Percentiles rank a stretch among this genome's conserved stretches.
Evolutionary conservation across 108 stramenopile species (phyloP).

Genomic region (Skeletonema grethae): DNA sequence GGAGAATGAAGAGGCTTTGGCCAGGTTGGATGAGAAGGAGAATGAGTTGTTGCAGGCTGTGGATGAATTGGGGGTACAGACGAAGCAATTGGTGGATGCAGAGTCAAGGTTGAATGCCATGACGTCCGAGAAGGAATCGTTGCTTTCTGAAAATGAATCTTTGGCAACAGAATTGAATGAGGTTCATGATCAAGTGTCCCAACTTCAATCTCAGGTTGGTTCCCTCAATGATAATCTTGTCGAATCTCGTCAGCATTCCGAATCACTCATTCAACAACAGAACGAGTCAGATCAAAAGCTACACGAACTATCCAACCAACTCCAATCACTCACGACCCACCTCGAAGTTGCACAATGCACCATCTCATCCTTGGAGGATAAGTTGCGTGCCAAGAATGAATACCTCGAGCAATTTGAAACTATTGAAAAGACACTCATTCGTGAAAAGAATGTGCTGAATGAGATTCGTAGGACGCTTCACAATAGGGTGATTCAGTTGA

Average conservation of each 20-base stretch:
- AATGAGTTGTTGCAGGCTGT: slow-evolving; percentile 3
- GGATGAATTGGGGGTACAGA: background rate
- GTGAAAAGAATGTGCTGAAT: slow-evolving; percentile 63
- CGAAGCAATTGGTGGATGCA: slow-evolving; percentile 3
- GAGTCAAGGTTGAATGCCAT: background rate
- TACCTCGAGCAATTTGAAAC: slow-evolving; percentile 57
- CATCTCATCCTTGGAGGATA: slow-evolving; percentile 17
- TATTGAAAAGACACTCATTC: slow-evolving; percentile 63
- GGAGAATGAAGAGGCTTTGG: slow-evolving; percentile 28
- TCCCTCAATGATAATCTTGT: slow-evolving; percentile 17
- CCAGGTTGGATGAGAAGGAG: slow-evolving; percentile 18
- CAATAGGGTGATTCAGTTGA: slow-evolving; percentile 78
- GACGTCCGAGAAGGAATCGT: background rate
- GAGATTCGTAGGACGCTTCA: slow-evolving; percentile 73
- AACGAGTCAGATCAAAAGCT: slow-evolving; percentile 21
- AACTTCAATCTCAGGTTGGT: slow-evolving; percentile 6
- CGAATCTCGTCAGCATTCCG: slow-evolving; percentile 25
- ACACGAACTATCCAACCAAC: slow-evolving; percentile 16
- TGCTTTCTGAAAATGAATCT: slow-evolving; percentile 27
- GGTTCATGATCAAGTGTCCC: slow-evolving; percentile 20
- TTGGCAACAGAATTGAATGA: slow-evolving; percentile 31
- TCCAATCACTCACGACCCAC: slow-evolving; percentile 26
- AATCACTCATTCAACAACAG: slow-evolving; percentile 12
- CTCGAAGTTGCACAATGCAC: slow-evolving; percentile 21
- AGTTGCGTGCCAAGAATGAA: slow-evolving; percentile 30